These are phyloP conservation scores for Lepidium africanum DNA, from an alignment of 345 rosid genomes.

Conservation along the genomic window DNA sequence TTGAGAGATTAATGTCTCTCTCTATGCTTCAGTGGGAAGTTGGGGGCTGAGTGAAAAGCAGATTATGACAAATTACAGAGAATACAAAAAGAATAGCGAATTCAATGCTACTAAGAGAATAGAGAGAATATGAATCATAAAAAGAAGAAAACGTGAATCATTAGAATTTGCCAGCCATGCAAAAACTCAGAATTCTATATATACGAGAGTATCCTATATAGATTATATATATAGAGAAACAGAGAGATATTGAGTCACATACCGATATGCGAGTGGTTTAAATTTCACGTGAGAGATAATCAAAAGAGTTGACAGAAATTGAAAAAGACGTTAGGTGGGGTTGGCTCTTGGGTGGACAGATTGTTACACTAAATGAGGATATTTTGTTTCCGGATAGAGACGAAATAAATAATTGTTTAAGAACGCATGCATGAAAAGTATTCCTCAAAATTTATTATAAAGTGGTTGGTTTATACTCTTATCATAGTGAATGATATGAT, in stretches of 20 bases:
- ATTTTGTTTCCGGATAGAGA: not conserved
- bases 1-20: not conserved
- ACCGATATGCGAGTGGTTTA: not conserved
- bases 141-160: not conserved
- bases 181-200: conserved; percentile 1
- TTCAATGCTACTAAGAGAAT: not conserved
- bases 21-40: not conserved
- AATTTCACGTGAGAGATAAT: conserved; percentile 9
- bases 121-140: not conserved
- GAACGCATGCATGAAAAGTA: not conserved
- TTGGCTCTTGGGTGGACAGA: not conserved
- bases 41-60: not conserved
- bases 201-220: not conserved
- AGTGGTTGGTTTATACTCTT: not conserved
- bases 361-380: not conserved
- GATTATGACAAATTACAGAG: not conserved
- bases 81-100: not conserved
- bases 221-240: not conserved
- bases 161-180: conserved; percentile 6
- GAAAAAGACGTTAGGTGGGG: not conserved
- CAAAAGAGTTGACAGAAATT: not conserved
- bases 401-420: not conserved
- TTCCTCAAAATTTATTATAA: not conserved
- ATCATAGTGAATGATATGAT: too few species aligned
- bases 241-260: not conserved